A percentile compares a stretch with the other conserved stretches of the same genome.
Evolutionary conservation across 2,329 filamentous ascomycete species (phyloP).

Genomic region (Thielaviopsis euricoi): DNA sequence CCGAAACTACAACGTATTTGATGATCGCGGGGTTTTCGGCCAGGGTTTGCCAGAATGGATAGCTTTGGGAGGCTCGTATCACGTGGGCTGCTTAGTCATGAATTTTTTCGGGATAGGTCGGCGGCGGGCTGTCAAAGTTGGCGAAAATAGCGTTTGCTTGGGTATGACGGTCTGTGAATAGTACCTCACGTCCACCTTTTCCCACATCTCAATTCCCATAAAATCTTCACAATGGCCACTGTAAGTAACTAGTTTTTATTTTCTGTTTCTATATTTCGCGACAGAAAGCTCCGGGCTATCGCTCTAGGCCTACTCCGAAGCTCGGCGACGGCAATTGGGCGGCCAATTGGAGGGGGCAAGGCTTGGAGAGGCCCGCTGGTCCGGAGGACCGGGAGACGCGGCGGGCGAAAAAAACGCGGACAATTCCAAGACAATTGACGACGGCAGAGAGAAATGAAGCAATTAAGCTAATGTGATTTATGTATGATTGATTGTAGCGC

Average conservation of each 20-base stretch:
- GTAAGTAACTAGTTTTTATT: slow-evolving; percentile 35
- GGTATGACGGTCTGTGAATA: slow-evolving; percentile 5
- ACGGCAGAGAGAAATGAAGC: neutral
- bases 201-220: slow-evolving; percentile 25
- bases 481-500: slow-evolving; percentile 42
- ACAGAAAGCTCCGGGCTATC: slow-evolving; percentile 6
- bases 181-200: slow-evolving; percentile 28
- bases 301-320: neutral
- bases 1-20: neutral
- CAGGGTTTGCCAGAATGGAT: neutral
- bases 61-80: neutral
- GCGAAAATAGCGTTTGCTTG: slow-evolving; percentile 11
- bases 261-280: no score
- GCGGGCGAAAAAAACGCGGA: neutral
- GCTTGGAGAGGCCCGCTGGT: neutral
- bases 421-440: neutral
- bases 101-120: slow-evolving; percentile 10
- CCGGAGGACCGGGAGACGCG: neutral
- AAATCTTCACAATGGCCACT: slow-evolving; percentile 48
- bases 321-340: neutral
- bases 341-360: neutral
- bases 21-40: neutral
- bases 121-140: slow-evolving; percentile 6
- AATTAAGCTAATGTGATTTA: slow-evolving; percentile 1
- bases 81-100: slow-evolving; percentile 11